phyloP scores from a whole-genome alignment of 371 early-diverging fungal genomes.

The Funneliformis caledonium region DNA sequence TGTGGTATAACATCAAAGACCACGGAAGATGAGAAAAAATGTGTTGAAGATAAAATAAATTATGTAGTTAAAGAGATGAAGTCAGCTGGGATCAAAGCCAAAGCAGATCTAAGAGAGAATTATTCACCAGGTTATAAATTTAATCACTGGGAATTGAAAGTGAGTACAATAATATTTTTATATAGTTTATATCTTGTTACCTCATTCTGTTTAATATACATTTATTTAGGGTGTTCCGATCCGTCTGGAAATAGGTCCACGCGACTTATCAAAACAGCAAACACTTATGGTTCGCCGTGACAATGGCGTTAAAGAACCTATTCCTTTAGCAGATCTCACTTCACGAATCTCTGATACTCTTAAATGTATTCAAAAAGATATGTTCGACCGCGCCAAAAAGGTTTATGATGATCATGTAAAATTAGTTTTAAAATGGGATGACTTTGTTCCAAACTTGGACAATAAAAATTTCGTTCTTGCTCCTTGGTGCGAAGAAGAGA shows the following conservation, averaged over 20 bases:
- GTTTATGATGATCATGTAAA: constrained; percentile 81
- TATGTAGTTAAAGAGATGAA: constrained; percentile 74
- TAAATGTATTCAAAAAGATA: constrained; percentile 88
- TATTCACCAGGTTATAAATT: constrained; percentile 99
- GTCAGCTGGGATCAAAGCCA: constrained; percentile 83
- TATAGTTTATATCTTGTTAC: neutral
- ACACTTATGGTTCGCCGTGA: constrained; percentile 90
- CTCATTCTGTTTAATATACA: neutral
- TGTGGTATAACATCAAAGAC: constrained; percentile 95
- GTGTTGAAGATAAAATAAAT: constrained; percentile 71
- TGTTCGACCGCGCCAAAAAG: constrained; percentile 90
- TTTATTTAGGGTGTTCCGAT: constrained; percentile 92
- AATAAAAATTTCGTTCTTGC: constrained; percentile 88
- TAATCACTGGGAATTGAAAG: constrained; percentile 99
- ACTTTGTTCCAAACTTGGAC: constrained; percentile 91
- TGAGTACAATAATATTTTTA: constrained; percentile 40
- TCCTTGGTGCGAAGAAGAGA: constrained; percentile 96
- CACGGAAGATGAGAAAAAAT: constrained; percentile 69
- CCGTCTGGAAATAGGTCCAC: constrained; percentile 98
- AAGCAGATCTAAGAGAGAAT: constrained; percentile 90
- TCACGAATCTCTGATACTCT: constrained; percentile 69
- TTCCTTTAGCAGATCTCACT: constrained; percentile 71
- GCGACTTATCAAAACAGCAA: constrained; percentile 88
- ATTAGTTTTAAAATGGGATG: constrained; percentile 85
- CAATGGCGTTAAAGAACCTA: constrained; percentile 70